Evolutionary conservation across 2,329 filamentous ascomycete genomes (phyloP).

Genomic region (Apiospora saccharicola): DNA sequence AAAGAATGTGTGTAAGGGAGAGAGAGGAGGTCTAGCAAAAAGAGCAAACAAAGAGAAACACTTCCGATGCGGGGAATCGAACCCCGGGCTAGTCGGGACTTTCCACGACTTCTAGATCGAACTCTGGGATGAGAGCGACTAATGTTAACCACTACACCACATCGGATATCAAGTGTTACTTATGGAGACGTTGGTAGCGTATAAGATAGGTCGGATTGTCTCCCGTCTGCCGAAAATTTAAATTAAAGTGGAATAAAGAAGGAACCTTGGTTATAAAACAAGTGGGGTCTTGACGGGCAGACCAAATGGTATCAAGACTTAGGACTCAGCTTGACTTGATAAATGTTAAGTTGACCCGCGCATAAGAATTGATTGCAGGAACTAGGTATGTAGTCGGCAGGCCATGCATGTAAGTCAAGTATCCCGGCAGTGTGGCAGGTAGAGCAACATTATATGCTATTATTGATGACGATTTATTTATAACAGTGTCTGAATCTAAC

Average conservation of each 20-base stretch:
- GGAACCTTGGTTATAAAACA: too few relatives aligned
- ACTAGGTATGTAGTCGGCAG: too few relatives aligned
- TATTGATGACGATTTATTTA: slow-evolving; percentile 4
- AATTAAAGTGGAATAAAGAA: too few relatives aligned
- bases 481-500: slow-evolving; percentile 7
- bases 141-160: slow-evolving; percentile 12
- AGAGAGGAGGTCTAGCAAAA: neutral
- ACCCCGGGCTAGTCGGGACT: slow-evolving; percentile 39
- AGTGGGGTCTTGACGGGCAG: too few relatives aligned
- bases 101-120: slow-evolving; percentile 31
- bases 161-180: neutral
- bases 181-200: neutral
- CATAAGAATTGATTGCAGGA: too few relatives aligned
- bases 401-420: too few relatives aligned
- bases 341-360: too few relatives aligned
- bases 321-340: too few relatives aligned
- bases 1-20: neutral
- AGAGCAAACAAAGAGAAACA: neutral
- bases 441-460: neutral
- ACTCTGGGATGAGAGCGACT: slow-evolving; percentile 32
- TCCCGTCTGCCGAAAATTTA: too few relatives aligned
- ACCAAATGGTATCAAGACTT: too few relatives aligned
- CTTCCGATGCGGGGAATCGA: slow-evolving; percentile 41
- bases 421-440: neutral
- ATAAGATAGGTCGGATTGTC: neutral